Conservation (phyloP, 306 rosid species). For the Cyamopsis tetragonoloba region DNA sequence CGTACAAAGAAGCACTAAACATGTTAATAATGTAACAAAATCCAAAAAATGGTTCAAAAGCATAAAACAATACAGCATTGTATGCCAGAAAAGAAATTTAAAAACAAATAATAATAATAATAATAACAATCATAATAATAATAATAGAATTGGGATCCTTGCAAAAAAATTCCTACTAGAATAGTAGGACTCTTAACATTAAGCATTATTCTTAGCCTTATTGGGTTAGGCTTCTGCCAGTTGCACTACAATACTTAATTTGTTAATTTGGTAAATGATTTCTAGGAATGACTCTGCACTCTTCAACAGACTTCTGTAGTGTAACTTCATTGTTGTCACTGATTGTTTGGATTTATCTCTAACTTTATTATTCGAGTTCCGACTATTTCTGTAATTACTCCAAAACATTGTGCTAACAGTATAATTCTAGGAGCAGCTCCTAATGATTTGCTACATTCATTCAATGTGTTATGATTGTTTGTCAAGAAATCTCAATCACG, state of each 20-base stretch:
- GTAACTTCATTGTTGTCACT: background rate
- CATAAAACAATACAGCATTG: constrained; percentile 12
- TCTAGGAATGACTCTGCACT: background rate
- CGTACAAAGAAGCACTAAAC: constrained; percentile 30
- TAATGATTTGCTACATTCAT: no score
- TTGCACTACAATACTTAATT: background rate
- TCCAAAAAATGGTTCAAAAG: constrained; percentile 16
- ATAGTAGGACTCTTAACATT: background rate
- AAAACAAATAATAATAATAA: no score
- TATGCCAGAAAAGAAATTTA: no score
- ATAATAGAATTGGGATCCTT: no score
- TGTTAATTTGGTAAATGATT: constrained; percentile 4
- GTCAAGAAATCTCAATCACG: background rate
- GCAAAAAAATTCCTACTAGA: background rate
- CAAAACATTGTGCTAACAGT: background rate
- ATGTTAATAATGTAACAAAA: constrained; percentile 29
- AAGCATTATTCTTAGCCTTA: background rate
- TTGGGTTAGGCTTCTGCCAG: background rate
- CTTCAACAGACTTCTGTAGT: background rate
- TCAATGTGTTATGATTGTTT: background rate
- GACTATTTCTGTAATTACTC: background rate
- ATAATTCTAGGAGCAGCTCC: background rate
- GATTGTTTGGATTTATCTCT: background rate
- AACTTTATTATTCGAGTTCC: background rate
- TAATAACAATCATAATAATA: no score